These are phyloP conservation scores for Candida coleopterorum DNA, from an alignment of 805 yeast genomes.

Conservation along the genomic window DNA sequence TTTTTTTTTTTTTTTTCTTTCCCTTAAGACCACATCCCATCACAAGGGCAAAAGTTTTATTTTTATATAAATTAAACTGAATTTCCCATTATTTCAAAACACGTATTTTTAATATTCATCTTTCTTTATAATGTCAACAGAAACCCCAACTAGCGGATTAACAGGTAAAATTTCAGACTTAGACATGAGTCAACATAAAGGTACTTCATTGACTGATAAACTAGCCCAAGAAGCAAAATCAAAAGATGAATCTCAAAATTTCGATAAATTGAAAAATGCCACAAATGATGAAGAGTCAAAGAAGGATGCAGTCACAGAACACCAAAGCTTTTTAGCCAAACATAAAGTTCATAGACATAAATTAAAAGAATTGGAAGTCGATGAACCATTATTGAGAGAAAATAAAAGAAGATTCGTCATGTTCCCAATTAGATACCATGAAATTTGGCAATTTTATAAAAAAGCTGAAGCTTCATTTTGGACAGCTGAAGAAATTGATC, in stretches of 20 bases:
- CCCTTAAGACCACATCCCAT: no score
- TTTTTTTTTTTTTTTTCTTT: not conserved
- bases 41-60: not conserved
- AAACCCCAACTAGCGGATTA: conserved; percentile 54
- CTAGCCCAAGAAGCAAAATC: conserved; percentile 38
- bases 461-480: conserved; percentile 99
- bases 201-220: conserved; percentile 37
- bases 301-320: conserved; percentile 31
- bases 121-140: conserved; percentile 35
- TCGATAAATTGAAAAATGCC: conserved; percentile 11
- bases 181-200: conserved; percentile 29
- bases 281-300: conserved; percentile 14
- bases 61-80: conserved; percentile 3
- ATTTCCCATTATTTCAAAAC: not conserved
- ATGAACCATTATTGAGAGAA: conserved; percentile 83
- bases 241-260: conserved; percentile 25
- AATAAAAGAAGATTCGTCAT: conserved; percentile 86
- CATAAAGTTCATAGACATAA: conserved; percentile 70
- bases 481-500: conserved; percentile 98
- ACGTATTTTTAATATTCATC: not conserved
- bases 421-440: conserved; percentile 95
- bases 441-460: conserved; percentile 98
- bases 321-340: conserved; percentile 50
- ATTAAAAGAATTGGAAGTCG: conserved; percentile 71
- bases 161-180: conserved; percentile 40